These are phyloP conservation scores for Nitzschia inconspicua DNA, from an alignment of 108 stramenopile species.

Conservation along the genomic window DNA sequence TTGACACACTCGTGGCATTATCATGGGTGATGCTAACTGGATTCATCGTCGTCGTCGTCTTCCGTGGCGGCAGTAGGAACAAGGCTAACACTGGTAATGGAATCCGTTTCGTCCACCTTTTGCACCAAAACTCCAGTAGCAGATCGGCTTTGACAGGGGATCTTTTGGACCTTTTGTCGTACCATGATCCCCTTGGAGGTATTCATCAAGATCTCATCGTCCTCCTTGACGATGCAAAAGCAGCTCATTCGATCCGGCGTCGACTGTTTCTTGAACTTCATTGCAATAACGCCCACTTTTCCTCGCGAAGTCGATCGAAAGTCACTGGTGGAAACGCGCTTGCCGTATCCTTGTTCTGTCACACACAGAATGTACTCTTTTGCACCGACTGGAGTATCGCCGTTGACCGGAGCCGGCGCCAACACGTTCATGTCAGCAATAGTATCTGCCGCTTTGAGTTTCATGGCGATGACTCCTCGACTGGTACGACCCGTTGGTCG, in stretches of 20 bases:
- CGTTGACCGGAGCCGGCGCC: not conserved
- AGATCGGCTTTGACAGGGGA: slow-evolving; percentile 72
- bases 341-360: slow-evolving; percentile 87
- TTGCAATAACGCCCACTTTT: slow-evolving; percentile 82
- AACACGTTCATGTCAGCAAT: slow-evolving; percentile 87
- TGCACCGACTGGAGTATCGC: not conserved
- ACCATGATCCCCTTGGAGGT: slow-evolving; percentile 91
- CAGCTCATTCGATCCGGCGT: slow-evolving; percentile 76
- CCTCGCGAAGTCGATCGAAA: slow-evolving; percentile 78
- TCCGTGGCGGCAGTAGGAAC: too few relatives aligned
- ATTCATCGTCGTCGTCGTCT: slow-evolving; percentile 26
- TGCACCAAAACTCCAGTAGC: slow-evolving; percentile 92
- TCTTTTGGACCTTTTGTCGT: slow-evolving; percentile 75
- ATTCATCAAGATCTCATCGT: slow-evolving; percentile 86
- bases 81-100: slow-evolving; percentile 72
- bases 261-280: slow-evolving; percentile 87
- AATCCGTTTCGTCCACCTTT: slow-evolving; percentile 75
- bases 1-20: too few relatives aligned
- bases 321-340: slow-evolving; percentile 74
- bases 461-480: slow-evolving; percentile 87
- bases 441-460: slow-evolving; percentile 74
- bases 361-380: slow-evolving; percentile 70
- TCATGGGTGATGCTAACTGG: too few relatives aligned
- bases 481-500: slow-evolving; percentile 80
- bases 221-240: slow-evolving; percentile 75